Percentiles rank a stretch among this genome's conserved stretches.
Evolutionary conservation across 2,329 filamentous ascomycete genomes (phyloP).

Genomic region (Nemania sp.): DNA sequence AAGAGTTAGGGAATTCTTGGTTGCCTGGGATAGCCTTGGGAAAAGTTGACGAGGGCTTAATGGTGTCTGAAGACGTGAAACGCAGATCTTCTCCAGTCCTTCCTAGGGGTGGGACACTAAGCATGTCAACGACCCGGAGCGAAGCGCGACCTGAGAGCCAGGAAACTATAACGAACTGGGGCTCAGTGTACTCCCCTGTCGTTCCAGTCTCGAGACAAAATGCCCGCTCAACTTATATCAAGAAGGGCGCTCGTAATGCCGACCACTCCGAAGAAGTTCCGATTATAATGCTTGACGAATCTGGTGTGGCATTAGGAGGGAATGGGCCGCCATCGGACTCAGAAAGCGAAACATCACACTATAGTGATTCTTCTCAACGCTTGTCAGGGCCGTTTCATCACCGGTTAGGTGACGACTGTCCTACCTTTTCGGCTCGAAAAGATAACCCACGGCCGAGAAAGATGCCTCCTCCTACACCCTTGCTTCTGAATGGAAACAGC

Average conservation of each 20-base stretch:
- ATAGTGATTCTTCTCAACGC: slow-evolving; percentile 31
- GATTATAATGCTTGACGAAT: slow-evolving; percentile 60
- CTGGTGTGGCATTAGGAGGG: slow-evolving; percentile 40
- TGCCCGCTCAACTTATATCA: slow-evolving; percentile 57
- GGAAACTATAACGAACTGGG: slow-evolving; percentile 61
- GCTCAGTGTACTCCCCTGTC: slow-evolving; percentile 63
- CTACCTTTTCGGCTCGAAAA: slow-evolving; percentile 68
- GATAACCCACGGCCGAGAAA: slow-evolving; percentile 60
- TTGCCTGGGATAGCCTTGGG: slow-evolving; percentile 52
- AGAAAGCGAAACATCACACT: slow-evolving; percentile 45
- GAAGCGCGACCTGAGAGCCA: slow-evolving; percentile 55
- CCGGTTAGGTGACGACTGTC: slow-evolving; percentile 69
- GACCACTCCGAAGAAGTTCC: slow-evolving; percentile 52
- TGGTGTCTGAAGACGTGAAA: slow-evolving; percentile 51
- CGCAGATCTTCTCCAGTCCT: slow-evolving; percentile 65
- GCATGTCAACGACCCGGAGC: slow-evolving; percentile 54
- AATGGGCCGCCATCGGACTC: slow-evolving; percentile 48
- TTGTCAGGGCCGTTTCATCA: slow-evolving; percentile 61
- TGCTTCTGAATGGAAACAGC: slow-evolving; percentile 60
- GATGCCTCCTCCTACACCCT: slow-evolving; percentile 67
- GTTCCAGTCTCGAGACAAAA: slow-evolving; percentile 57
- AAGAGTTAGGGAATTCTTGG: slow-evolving; percentile 55
- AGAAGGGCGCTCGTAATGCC: slow-evolving; percentile 43
- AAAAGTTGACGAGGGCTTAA: slow-evolving; percentile 25
- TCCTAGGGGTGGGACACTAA: slow-evolving; percentile 54